Base-by-base conservation (phyloP, 345 rosid species). In the Sonneratia alba region DNA sequence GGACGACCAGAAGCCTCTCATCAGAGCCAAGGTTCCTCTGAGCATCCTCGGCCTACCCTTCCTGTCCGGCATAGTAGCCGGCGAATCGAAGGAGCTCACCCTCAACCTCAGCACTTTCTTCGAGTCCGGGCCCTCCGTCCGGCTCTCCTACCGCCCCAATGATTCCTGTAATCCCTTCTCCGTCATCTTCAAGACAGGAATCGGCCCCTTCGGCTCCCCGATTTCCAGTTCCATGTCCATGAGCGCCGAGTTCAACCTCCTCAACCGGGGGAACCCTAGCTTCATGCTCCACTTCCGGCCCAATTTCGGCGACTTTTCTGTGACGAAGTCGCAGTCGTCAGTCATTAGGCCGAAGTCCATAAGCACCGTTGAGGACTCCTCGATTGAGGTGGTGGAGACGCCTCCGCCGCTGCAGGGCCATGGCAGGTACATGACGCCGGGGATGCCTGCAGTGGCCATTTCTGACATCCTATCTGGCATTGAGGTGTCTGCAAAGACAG, bases 281-380 rank as follows among this genome's bases (percentile, higher is more conserved):
- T 94, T 94, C 68, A 91, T 90, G 96, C 89, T 94, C 62, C 97
- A 94, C 67, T 88, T 91, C 86, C 90, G 87, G 81, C 98, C 98
- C 3, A 79, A 71, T 36, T 87, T 91, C 61, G 98, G 97, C 49
- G 97, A 94, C 78, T 94, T 94, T 79, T 88, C 92, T 0, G 77
- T 88, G 40, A 94, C 88, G 85, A 94, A 94, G 63, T 81, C 93
- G 2, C 97, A 85, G 72, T 84, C 96, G 0, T 84, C 90, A 42
- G 84, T 64, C 4, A 73, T 85, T 16, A 81, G 79, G 24, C 68
- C 62, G 70, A 67, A 32, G 67, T 24, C 76, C 32, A 63, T 67
- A 32, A 85, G 67, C n/a, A 70, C 75, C 34, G 85, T 81, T 21
- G 91, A 81, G 1, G 92, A 86, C 53, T 67, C 89, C 16, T 84